Percentiles rank a stretch among this genome's conserved stretches.
These are phyloP conservation scores for Blakeslea trispora DNA, from an alignment of 371 early-diverging fungal genomes.

Conservation along the genomic window DNA sequence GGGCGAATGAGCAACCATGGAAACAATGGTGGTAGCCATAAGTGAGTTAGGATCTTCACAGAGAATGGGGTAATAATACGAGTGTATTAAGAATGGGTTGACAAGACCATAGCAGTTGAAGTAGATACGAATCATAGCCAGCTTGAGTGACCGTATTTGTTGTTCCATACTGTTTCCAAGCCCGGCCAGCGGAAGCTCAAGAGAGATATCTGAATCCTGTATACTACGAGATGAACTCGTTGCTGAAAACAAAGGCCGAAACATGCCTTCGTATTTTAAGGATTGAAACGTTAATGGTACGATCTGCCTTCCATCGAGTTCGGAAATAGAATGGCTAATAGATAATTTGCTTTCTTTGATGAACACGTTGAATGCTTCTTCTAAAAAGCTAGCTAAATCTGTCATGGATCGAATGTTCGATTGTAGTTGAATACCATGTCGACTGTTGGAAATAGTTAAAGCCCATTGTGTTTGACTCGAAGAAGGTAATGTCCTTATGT, in stretches of 20 bases:
- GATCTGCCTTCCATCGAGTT: not conserved
- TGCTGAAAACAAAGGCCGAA: not conserved
- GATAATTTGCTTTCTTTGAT: not conserved
- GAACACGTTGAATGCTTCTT: constrained; percentile 10
- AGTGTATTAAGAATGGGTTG: constrained; percentile 26
- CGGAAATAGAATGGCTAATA: not conserved
- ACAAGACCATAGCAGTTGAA: constrained; percentile 24
- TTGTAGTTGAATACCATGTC: constrained; percentile 16
- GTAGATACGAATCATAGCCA: constrained; percentile 20
- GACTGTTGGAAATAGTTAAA: constrained; percentile 9
- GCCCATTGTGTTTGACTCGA: constrained; percentile 1
- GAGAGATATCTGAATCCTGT: not conserved
- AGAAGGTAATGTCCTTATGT: not conserved
- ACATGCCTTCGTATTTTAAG: not conserved
- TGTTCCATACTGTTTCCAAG: not conserved
- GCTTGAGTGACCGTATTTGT: constrained; percentile 5
- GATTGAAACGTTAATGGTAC: constrained; percentile 8
- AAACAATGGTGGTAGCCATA: constrained; percentile 24
- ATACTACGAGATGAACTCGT: no score
- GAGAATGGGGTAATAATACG: constrained; percentile 24
- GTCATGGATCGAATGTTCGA: constrained; percentile 18
- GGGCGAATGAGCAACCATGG: constrained; percentile 16
- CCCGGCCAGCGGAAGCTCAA: not conserved
- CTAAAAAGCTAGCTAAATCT: constrained; percentile 14
- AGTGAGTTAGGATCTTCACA: constrained; percentile 17